Base-by-base conservation (phyloP, 306 rosid species). In the Lathyrus tuberosus region DNA sequence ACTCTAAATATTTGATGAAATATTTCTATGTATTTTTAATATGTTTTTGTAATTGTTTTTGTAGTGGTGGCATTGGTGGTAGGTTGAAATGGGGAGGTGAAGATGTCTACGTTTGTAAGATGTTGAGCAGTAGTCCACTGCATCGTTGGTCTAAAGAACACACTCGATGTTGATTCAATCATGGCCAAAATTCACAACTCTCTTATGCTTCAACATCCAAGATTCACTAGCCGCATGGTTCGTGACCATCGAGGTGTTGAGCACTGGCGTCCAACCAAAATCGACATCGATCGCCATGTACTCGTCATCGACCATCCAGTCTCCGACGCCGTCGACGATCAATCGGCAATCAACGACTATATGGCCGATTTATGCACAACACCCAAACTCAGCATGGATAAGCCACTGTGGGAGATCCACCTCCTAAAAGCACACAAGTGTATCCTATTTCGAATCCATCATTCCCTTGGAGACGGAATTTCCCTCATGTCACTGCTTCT, bases 341-440 rank as follows among this genome's bases (percentile, higher is more conserved):
- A 77, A 24, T 40, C 76, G 0, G 86, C 86, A 4, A 83, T 85
- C 37, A 86, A 80, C 66, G 26, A 78, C 1, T 93, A 90, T 78
- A 59, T 93, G 18, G 84, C 90, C 0, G 90, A 88, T 31, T 26
- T 90, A 62, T 69, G 83, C 28, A 69, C 61, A 0, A 63, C 26
- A 60, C 40, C 12, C 14, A 70, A 16, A 2, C 82, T 87, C 14
- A 73, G 83, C 69, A 8, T 64, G 33, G 85, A 83, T 2, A 93
- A 93, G 35, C 98, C 98, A 15, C 79, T 93, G 17, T 93, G 97
- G 98, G 98, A 93, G 60, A 71, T 93, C 24, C 98, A 93, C 28
- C 3, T 93, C 6, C 81, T 93, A 1, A 59, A 6, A 42, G 81
- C 86, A 1, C 97, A 93, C 69, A 88, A 77, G 1, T 90, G 96